phyloP scores from a whole-genome alignment of 2,329 filamentous ascomycete genomes.

The Aspergillus hortae region DNA sequence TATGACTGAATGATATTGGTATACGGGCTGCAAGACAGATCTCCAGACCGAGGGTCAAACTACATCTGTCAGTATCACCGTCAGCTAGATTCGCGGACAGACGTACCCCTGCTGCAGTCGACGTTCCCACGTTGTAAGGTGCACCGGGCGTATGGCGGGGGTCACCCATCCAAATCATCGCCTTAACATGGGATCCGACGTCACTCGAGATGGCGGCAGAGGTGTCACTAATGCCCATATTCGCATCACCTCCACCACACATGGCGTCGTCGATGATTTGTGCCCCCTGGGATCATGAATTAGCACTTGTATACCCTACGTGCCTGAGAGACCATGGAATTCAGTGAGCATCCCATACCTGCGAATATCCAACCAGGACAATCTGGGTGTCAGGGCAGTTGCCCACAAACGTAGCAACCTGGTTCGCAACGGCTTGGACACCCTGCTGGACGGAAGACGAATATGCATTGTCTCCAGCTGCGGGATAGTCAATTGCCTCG shows the following conservation, averaged over 20 bases:
- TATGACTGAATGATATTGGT: conserved; percentile 58
- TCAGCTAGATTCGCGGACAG: neutral
- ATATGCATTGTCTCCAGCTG: conserved; percentile 63
- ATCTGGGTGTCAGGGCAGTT: conserved; percentile 57
- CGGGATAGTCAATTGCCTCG: conserved; percentile 58
- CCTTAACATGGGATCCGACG: conserved; percentile 57
- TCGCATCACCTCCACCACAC: conserved; percentile 55
- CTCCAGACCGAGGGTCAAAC: conserved; percentile 55
- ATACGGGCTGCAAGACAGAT: conserved; percentile 51
- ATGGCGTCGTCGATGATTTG: conserved; percentile 62
- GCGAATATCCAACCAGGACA: conserved; percentile 61
- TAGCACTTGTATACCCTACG: too few species aligned
- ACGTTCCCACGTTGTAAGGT: conserved; percentile 61
- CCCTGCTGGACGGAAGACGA: conserved; percentile 57
- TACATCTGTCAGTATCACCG: conserved; percentile 24
- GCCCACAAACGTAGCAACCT: conserved; percentile 57
- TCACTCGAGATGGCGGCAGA: conserved; percentile 42
- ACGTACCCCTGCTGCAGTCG: conserved; percentile 57
- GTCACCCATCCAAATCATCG: conserved; percentile 63
- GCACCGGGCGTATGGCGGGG: conserved; percentile 56
- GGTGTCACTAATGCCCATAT: conserved; percentile 45
- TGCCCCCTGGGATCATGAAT: conserved; percentile 44
- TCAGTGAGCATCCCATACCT: conserved; percentile 36
- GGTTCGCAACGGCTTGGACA: conserved; percentile 55
- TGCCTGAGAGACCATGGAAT: too few species aligned